These are phyloP conservation scores for Wakefieldia striispora DNA, from an alignment of 768 basidiomycete genomes.

Conservation along the genomic window DNA sequence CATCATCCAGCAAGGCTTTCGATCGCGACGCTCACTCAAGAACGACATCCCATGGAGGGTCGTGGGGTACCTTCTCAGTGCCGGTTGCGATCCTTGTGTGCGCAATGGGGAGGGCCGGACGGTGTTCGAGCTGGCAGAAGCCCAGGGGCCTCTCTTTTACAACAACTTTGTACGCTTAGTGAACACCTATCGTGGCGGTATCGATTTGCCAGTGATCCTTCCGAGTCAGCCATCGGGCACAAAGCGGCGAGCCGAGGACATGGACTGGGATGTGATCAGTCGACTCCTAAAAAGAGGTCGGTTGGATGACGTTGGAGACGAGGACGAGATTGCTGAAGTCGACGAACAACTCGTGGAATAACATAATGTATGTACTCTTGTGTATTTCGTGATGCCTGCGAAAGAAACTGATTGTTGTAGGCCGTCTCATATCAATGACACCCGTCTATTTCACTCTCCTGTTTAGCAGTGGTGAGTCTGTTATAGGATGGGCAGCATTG, in stretches of 20 bases:
- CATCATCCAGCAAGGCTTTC: not conserved
- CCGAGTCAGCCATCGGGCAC: no score
- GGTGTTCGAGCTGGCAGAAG: slow-evolving; percentile 1
- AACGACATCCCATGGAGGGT: not conserved
- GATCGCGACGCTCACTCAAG: no score
- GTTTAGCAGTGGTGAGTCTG: no score
- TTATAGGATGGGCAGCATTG: no score
- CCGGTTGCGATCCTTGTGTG: not conserved
- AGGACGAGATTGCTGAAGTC: not conserved
- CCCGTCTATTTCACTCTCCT: no score
- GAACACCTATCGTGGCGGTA: no score
- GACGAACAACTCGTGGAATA: slow-evolving; percentile 2
- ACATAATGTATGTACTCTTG: not conserved
- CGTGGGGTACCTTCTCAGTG: not conserved
- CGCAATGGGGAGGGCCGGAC: not conserved
- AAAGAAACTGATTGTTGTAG: no score
- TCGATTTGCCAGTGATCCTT: no score
- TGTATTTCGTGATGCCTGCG: no score
- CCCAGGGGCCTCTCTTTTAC: not conserved
- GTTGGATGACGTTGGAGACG: not conserved
- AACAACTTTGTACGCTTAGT: not conserved
- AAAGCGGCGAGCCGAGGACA: no score
- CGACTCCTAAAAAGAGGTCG: not conserved
- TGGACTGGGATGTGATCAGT: no score
- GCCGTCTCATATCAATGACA: no score